Percentiles rank a stretch among this genome's conserved stretches.
Evolutionary conservation across 2,329 filamentous ascomycete genomes (phyloP).

Genomic region (Fusarium graminum): DNA sequence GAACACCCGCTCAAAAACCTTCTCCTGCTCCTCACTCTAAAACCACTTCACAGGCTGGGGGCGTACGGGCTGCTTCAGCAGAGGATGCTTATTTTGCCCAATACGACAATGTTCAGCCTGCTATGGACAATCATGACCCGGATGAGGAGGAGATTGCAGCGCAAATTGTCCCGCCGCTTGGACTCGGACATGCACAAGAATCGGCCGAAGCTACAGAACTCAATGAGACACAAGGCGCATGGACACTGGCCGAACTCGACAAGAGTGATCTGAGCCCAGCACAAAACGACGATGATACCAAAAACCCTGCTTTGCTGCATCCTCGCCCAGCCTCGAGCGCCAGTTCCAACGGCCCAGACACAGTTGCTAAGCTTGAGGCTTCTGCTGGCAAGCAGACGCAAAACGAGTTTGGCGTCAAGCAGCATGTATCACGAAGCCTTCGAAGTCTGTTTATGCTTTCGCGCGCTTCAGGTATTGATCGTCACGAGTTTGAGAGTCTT

Average conservation of each 20-base stretch:
- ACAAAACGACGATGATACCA: constrained; percentile 49
- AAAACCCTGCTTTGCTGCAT: constrained; percentile 62
- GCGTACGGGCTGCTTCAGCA: constrained; percentile 54
- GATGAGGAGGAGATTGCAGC: constrained; percentile 69
- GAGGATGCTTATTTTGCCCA: constrained; percentile 82
- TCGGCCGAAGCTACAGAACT: constrained; percentile 40
- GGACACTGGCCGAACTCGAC: constrained; percentile 61
- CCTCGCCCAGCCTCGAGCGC: constrained; percentile 71
- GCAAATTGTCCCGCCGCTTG: constrained; percentile 54
- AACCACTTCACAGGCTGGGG: constrained; percentile 44
- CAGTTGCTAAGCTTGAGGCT: constrained; percentile 73
- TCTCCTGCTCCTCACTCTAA: constrained; percentile 69
- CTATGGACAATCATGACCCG: constrained; percentile 85
- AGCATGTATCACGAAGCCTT: constrained; percentile 82
- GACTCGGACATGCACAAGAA: constrained; percentile 38
- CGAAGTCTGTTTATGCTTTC: constrained; percentile 82
- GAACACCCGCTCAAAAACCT: constrained; percentile 71
- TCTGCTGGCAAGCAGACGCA: constrained; percentile 69
- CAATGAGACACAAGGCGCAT: constrained; percentile 53
- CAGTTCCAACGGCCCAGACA: constrained; percentile 66
- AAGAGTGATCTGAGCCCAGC: constrained; percentile 53
- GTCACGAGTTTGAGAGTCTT: constrained; percentile 79
- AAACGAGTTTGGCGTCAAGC: constrained; percentile 79
- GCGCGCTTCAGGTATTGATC: constrained; percentile 77
- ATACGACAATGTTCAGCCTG: constrained; percentile 83